Evolutionary conservation across 768 basidiomycete genomes (phyloP), one percentile per base, ranked within the genome.

Genomic region (Baorangia bicolor): DNA sequence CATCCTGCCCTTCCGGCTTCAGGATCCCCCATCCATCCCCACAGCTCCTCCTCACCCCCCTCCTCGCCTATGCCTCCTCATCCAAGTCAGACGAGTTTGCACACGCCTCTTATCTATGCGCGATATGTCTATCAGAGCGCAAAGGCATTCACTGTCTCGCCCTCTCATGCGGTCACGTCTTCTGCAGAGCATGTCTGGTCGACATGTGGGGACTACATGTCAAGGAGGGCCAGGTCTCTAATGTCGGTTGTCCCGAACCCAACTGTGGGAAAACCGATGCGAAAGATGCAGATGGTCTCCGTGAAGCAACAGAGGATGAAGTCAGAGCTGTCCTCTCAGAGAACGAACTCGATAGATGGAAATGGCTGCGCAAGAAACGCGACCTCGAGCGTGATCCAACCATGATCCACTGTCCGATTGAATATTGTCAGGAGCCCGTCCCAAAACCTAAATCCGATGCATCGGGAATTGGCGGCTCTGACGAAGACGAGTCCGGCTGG

Each of bases 121-220:
- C 85, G 25, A 84, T 96, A 47, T 96, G 94, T 69, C 72, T 95
- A 5, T 79, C 81, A 34, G 79, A 81, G 14, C 73, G 84, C 55
- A 94, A 92, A 66, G 94, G 94, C 41, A 78, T 81, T 14, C 81
- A 83, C 60, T 94, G 92, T 67, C 63, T 94, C 16, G 78, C 82
- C 58, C 75, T 95, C 46, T 66, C 75, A 3, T 95, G 93, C 65
- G 71, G 72, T 1, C 94, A 95, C 69, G 80, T 94, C 13, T 95
- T 94, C 69, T 96, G 94, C 68, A 81, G 83, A n/a, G 69, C 79
- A 9, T 96, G 94, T 66, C 70, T 96, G 27, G 77, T 78, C 49
- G 86, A 88, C 49, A 94, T 90, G 67, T 97, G 93, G 93, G 78
- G 80, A 41, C 68, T 93, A 47, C 88, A 87, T 60, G 88, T 97